Percentiles rank a stretch among this genome's conserved stretches.
phyloP scores from a whole-genome alignment of 495 filamentous ascomycete genomes.

The Annulohypoxylon stygium region DNA sequence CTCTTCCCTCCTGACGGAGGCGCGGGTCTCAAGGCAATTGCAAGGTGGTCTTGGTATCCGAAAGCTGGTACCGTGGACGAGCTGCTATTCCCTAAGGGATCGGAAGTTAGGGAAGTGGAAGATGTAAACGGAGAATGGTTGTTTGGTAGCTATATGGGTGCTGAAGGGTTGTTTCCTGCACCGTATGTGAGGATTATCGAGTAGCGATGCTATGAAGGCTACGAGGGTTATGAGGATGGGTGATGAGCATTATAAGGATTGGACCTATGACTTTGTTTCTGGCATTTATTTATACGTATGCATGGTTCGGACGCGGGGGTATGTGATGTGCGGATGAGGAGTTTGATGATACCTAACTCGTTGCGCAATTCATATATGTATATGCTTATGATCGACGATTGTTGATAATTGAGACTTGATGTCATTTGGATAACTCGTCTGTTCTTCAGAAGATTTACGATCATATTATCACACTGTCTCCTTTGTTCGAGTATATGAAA shows the following conservation, averaged over 20 bases:
- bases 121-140: conserved; percentile 91
- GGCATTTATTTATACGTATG: conserved; percentile 15
- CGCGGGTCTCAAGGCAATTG: conserved; percentile 69
- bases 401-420: conserved; percentile 1
- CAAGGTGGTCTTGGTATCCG: conserved; percentile 81
- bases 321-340: conserved; percentile 1
- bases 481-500: neutral
- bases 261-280: conserved; percentile 13
- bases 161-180: conserved; percentile 80
- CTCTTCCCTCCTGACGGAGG: conserved; percentile 80
- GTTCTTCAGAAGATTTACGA: neutral
- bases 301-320: neutral
- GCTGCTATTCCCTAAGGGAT: conserved; percentile 82
- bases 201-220: neutral
- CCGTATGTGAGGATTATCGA: conserved; percentile 70
- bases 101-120: conserved; percentile 82
- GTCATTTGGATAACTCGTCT: neutral
- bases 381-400: neutral
- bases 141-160: conserved; percentile 82
- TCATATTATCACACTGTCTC: neutral
- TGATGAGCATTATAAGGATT: neutral
- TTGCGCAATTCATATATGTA: conserved; percentile 3
- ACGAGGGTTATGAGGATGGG: conserved; percentile 2
- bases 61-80: conserved; percentile 72
- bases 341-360: conserved; percentile 29